Percentiles rank a stretch among this genome's conserved stretches.
Conservation (phyloP, 345 rosid genomes). For the Corchorus capsularis region DNA sequence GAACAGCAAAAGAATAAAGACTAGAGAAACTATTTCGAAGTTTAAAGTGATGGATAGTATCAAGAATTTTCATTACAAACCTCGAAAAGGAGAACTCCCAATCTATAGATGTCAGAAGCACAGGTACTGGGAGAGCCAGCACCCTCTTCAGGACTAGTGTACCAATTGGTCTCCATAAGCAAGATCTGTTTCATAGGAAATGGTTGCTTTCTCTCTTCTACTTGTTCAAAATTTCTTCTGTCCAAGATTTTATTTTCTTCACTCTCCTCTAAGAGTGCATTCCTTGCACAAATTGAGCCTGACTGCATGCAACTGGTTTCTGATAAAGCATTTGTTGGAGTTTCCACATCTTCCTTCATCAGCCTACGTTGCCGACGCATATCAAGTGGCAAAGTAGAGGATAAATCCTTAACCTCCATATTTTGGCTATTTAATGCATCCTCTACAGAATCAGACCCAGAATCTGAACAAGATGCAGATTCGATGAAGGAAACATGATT, state of each 20-base stretch:
- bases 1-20: background rate
- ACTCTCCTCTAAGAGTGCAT: slow-evolving; percentile 35
- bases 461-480: slow-evolving; percentile 93
- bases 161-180: slow-evolving; percentile 86
- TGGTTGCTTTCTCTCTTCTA: slow-evolving; percentile 61
- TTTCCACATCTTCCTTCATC: slow-evolving; percentile 44
- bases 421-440: slow-evolving; percentile 58
- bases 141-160: slow-evolving; percentile 85
- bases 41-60: background rate
- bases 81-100: slow-evolving; percentile 95
- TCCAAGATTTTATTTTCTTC: slow-evolving; percentile 45
- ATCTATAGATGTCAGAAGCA: slow-evolving; percentile 84
- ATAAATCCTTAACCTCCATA: slow-evolving; percentile 40
- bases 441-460: slow-evolving; percentile 89
- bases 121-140: slow-evolving; percentile 60
- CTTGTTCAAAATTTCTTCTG: slow-evolving; percentile 39
- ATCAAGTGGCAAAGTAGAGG: slow-evolving; percentile 46
- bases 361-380: slow-evolving; percentile 37
- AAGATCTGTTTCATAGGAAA: slow-evolving; percentile 91
- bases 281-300: slow-evolving; percentile 42
- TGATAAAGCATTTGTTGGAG: slow-evolving; percentile 46
- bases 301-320: slow-evolving; percentile 67
- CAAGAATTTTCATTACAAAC: slow-evolving; percentile 34
- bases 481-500: slow-evolving; percentile 93
- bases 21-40: slow-evolving; percentile 12